These are phyloP conservation scores for Primulina huaijiensis DNA, from an alignment of 257 asterid genomes.

Conservation along the genomic window DNA sequence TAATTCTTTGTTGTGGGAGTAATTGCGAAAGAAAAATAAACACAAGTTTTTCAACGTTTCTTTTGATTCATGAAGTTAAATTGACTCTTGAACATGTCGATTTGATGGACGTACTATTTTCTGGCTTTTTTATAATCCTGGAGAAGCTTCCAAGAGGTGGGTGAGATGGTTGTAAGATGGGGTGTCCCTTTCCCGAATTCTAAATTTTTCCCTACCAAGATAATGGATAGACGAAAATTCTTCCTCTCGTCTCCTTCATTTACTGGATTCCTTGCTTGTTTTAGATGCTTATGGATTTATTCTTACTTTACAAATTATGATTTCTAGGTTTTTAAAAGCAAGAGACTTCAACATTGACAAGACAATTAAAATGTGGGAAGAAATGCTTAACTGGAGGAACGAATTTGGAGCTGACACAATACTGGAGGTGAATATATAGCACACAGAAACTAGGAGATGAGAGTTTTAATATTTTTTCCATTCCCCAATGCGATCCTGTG, in stretches of 20 bases:
- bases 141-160: not conserved
- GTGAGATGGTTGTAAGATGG: not conserved
- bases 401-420: constrained; percentile 84
- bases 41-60: not conserved
- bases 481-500: constrained; percentile 16
- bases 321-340: constrained; percentile 78
- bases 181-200: not conserved
- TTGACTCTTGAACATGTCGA: too few relatives aligned
- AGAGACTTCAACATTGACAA: constrained; percentile 64
- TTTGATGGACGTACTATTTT: not conserved
- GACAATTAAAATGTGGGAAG: constrained; percentile 90
- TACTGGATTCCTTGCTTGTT: not conserved
- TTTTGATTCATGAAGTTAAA: not conserved
- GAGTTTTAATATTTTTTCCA: constrained; percentile 1
- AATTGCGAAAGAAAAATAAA: not conserved
- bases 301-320: constrained; percentile 9
- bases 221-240: not conserved
- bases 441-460: constrained; percentile 10
- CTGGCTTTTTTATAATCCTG: not conserved
- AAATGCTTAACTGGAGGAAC: constrained; percentile 89
- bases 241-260: not conserved
- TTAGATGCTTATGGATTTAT: not conserved
- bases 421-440: constrained; percentile 60
- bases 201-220: not conserved
- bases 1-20: not conserved